phyloP scores from a whole-genome alignment of 352 stramenopile genomes.

The Globisporangium splendens region DNA sequence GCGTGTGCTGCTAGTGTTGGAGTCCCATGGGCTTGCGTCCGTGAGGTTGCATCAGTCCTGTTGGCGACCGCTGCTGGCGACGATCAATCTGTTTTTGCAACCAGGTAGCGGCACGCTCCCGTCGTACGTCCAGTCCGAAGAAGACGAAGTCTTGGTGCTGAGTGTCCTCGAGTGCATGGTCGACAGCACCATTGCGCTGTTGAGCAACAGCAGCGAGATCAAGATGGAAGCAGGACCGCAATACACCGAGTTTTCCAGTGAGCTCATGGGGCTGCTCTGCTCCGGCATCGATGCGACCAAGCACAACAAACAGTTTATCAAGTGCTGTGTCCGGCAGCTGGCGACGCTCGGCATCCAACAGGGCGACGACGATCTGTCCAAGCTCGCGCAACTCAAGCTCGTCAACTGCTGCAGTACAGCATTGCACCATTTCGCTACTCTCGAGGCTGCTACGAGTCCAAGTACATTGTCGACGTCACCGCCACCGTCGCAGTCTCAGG shows the following conservation, averaged over 20 bases:
- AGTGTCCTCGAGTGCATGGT: constrained; percentile 76
- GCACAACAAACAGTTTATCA: constrained; percentile 61
- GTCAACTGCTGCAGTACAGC: constrained; percentile 58
- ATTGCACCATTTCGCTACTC: constrained; percentile 37
- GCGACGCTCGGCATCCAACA: constrained; percentile 68
- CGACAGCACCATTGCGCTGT: constrained; percentile 57
- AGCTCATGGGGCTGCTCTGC: constrained; percentile 56
- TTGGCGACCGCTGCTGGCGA: constrained; percentile 58
- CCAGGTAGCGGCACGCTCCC: constrained; percentile 51
- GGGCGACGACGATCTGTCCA: constrained; percentile 40
- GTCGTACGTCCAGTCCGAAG: constrained; percentile 57
- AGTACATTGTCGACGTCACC: background rate
- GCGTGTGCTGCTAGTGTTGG: constrained; percentile 64
- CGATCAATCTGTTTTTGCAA: constrained; percentile 57
- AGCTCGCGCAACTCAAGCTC: constrained; percentile 44
- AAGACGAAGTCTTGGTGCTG: constrained; percentile 74
- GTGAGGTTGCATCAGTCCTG: constrained; percentile 43
- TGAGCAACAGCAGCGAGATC: constrained; percentile 30
- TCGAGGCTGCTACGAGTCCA: constrained; percentile 19
- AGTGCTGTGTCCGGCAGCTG: constrained; percentile 75
- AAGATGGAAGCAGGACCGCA: constrained; percentile 12
- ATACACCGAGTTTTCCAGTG: constrained; percentile 40
- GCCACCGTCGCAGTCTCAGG: background rate
- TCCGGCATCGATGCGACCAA: constrained; percentile 49
- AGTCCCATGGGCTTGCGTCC: constrained; percentile 60